phyloP scores from a whole-genome alignment of 768 basidiomycete genomes.

The Mrakia hoshinonis region DNA sequence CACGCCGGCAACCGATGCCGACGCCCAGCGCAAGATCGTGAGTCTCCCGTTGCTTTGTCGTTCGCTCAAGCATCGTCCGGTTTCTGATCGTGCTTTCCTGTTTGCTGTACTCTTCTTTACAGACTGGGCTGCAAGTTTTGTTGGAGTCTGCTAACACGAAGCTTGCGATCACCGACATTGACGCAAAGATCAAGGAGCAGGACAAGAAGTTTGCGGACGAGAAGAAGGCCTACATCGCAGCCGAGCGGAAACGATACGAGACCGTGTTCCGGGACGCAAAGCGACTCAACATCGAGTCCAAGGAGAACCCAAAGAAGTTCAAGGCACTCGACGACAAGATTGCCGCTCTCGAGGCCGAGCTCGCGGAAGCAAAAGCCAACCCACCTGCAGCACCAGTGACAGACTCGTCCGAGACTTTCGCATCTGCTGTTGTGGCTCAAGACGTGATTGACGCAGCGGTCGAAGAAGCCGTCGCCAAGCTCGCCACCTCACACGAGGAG shows the following conservation, averaged over 20 bases:
- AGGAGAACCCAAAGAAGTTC: not conserved
- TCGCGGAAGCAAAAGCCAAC: conserved; percentile 6
- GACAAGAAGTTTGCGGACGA: not conserved
- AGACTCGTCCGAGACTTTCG: not conserved
- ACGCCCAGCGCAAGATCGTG: conserved; percentile 9
- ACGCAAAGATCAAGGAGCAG: not conserved
- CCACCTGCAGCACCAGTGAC: not conserved
- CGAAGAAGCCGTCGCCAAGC: conserved; percentile 14
- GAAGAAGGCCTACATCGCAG: not conserved
- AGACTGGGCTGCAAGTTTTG: conserved; percentile 7
- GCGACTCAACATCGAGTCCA: not conserved
- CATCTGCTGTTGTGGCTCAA: not conserved
- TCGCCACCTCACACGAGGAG: conserved; percentile 16
- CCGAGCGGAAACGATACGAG: conserved; percentile 9
- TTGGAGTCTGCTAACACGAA: not conserved
- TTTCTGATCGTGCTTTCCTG: not conserved
- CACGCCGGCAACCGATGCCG: not conserved
- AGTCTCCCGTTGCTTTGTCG: not conserved
- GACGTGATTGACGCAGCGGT: conserved; percentile 23
- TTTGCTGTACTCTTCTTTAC: not conserved
- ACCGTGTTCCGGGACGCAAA: conserved; percentile 24
- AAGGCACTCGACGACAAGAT: not conserved
- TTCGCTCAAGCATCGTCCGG: too few relatives aligned
- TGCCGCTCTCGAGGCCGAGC: conserved; percentile 2
- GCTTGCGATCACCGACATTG: not conserved